Percentiles rank a stretch among this genome's conserved stretches.
Conservation (phyloP, 352 stramenopile genomes). For the Pythium rhizo-oryzae region DNA sequence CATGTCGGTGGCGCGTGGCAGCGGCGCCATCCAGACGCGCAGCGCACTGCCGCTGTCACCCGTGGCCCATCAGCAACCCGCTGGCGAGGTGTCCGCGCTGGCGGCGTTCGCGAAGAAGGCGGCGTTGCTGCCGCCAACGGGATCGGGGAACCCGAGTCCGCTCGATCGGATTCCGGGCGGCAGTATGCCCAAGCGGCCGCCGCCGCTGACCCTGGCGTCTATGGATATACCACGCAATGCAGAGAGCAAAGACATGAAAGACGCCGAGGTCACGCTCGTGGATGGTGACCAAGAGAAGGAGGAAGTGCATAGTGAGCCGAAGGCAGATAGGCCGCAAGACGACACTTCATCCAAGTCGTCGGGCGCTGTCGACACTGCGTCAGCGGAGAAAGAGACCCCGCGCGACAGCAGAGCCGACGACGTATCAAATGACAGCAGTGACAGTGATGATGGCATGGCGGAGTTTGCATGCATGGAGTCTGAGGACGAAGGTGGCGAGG, state of each 20-base stretch:
- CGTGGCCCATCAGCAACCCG: not conserved
- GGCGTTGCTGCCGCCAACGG: too few species aligned
- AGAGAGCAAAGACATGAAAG: not conserved
- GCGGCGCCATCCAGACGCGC: too few species aligned
- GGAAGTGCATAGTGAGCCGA: not conserved
- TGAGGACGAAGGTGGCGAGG: not conserved
- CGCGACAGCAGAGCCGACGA: not conserved
- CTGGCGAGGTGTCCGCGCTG: conserved; percentile 9
- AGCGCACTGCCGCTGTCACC: not conserved
- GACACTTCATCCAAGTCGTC: not conserved
- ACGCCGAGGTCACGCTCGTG: not conserved
- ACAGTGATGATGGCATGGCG: conserved; percentile 13
- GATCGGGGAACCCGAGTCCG: not conserved
- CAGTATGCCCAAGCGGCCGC: not conserved
- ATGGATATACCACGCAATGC: not conserved
- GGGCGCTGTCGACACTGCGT: too few species aligned
- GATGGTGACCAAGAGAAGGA: not conserved
- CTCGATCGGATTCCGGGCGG: not conserved
- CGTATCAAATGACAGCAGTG: not conserved
- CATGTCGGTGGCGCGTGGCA: too few species aligned
- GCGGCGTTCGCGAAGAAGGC: conserved; percentile 20
- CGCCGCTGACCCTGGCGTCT: not conserved
- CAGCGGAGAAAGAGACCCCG: not conserved
- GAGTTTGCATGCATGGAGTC: conserved; percentile 28
- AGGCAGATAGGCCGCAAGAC: not conserved